These are phyloP conservation scores for Lophiotrema nucula DNA, from an alignment of 495 filamentous ascomycete genomes.

Conservation along the genomic window DNA sequence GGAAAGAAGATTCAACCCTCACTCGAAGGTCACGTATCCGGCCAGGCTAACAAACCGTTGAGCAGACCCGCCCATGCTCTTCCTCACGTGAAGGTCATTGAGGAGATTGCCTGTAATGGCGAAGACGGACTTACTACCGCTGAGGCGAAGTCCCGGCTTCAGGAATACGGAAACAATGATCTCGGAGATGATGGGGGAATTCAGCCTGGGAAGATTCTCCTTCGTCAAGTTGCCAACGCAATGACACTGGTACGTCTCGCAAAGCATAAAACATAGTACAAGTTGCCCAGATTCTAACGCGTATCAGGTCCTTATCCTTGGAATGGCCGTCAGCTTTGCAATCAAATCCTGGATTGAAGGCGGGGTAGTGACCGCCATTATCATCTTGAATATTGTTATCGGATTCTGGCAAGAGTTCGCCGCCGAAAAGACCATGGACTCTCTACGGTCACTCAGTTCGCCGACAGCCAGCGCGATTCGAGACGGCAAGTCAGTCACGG, in stretches of 20 bases:
- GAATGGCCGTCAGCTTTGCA: conserved; percentile 79
- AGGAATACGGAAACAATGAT: conserved; percentile 61
- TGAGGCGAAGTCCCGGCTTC: conserved; percentile 57
- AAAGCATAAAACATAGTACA: conserved; percentile 1
- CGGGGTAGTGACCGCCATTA: conserved; percentile 77
- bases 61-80: conserved; percentile 66
- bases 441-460: conserved; percentile 71
- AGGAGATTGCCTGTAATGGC: conserved; percentile 57
- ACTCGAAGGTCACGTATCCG: conserved; percentile 47
- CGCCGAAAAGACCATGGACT: conserved; percentile 85
- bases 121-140: conserved; percentile 59
- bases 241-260: conserved; percentile 56
- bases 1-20: conserved; percentile 33
- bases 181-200: conserved; percentile 60
- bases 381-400: conserved; percentile 73
- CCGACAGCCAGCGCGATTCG: conserved; percentile 76
- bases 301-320: conserved; percentile 76
- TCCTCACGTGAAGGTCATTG: conserved; percentile 50
- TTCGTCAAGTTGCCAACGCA: conserved; percentile 65
- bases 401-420: conserved; percentile 82
- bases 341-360: conserved; percentile 81
- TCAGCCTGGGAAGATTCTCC: conserved; percentile 56
- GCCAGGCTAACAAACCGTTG: conserved; percentile 55
- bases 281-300: too few species aligned
- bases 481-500: conserved; percentile 61